These are phyloP conservation scores for Ceratocystis colombiana DNA, from an alignment of 2,329 filamentous ascomycete genomes.

Conservation along the genomic window DNA sequence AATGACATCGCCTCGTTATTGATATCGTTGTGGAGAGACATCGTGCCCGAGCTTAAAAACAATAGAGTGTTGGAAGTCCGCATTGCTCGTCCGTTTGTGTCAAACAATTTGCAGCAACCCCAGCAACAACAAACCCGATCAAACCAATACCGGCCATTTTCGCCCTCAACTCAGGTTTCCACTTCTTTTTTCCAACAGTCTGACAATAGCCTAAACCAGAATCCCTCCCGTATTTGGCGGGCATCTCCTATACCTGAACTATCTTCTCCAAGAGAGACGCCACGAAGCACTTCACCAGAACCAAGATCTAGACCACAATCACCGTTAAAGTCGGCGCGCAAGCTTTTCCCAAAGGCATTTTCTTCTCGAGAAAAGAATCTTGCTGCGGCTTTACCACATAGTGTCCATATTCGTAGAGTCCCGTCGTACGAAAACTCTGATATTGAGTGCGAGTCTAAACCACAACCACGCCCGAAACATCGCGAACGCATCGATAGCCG, in stretches of 20 bases:
- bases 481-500: not conserved
- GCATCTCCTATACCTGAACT: slow-evolving; percentile 14
- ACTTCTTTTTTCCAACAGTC: slow-evolving; percentile 1
- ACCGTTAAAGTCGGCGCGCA: slow-evolving; percentile 10
- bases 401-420: slow-evolving; percentile 13
- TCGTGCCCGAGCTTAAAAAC: slow-evolving; percentile 21
- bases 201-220: not conserved
- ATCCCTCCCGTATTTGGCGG: not conserved
- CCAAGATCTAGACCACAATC: slow-evolving; percentile 2
- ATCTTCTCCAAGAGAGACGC: not conserved
- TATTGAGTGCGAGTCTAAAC: slow-evolving; percentile 12
- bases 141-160: slow-evolving; percentile 7
- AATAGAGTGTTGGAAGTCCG: slow-evolving; percentile 20
- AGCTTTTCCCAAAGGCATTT: slow-evolving; percentile 5
- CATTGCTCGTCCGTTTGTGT: slow-evolving; percentile 16
- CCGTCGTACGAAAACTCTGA: slow-evolving; percentile 8
- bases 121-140: not conserved
- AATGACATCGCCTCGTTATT: slow-evolving; percentile 56
- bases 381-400: slow-evolving; percentile 2
- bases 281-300: slow-evolving; percentile 4
- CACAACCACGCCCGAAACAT: slow-evolving; percentile 2
- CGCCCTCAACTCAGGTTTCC: not conserved
- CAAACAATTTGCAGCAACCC: slow-evolving; percentile 3
- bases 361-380: slow-evolving; percentile 3
- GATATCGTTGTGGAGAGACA: slow-evolving; percentile 54